Evolutionary conservation across 441 rosid species (phyloP), one percentile per base, ranked within the genome.

Genomic region (Flueggea neowawraea): DNA sequence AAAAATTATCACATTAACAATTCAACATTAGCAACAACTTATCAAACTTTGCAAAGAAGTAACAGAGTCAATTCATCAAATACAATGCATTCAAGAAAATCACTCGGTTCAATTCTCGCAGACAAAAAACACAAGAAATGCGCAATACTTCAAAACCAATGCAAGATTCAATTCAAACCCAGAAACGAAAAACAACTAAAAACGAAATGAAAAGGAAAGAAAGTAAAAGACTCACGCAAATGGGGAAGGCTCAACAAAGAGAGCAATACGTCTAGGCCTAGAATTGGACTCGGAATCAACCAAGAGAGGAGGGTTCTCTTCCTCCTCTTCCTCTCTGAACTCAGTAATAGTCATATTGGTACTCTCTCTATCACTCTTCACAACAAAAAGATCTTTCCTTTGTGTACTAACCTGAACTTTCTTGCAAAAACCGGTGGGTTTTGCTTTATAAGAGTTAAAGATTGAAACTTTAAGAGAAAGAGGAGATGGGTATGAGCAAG

Each of bases 241-340:
- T 16, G 98, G 98, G 9, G 98, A 94, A 62, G 98, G 98, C 84
- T 94, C 98, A 33, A 94, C 91, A 66, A 94, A 94, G 54, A 94
- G 94, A 69, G 90, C 98, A 68, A 94, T 94, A 10, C 97, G 86
- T 13, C 95, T 82, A 14, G 98, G 96, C 66, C 72, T 80, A 2
- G 90, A 76, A 68, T 59, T 71, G 48, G 65, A 70, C 62, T 83
- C 95, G 0, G 85, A 63, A 52, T 90, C 93, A 52, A 84, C 65
- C 75, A 82, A 53, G 28, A 22, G 28, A 74, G 80, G 88, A 57
- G 74, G 82, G 43, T 61, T 68, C 16, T 61, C 81, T 16, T 83
- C 87, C 45, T 71, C 84, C 13, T 63, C 88, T 16, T 73, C 83
- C 31, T 61, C 73, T 9, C 14, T 44, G 36, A 78, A 57, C 77